Evolutionary conservation across 2,329 filamentous ascomycete species (phyloP).

Genomic region (Mycogone perniciosa): DNA sequence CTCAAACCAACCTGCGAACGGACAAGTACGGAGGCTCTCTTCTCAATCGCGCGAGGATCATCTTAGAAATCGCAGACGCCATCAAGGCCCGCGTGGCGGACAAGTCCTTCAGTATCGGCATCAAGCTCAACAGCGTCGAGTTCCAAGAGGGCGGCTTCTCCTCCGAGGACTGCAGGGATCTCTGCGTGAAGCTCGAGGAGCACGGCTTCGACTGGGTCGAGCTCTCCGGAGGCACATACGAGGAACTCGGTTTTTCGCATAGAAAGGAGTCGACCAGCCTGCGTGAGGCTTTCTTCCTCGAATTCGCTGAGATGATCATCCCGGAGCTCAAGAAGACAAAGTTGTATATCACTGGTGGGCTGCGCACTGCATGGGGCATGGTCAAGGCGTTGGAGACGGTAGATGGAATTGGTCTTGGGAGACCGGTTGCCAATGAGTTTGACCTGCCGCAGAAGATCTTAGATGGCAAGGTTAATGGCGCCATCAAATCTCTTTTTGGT

Average conservation of each 20-base stretch:
- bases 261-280: conserved; percentile 48
- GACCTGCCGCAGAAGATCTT: conserved; percentile 23
- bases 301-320: conserved; percentile 51
- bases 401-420: conserved; percentile 53
- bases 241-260: conserved; percentile 45
- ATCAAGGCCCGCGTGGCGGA: conserved; percentile 26
- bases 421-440: conserved; percentile 25
- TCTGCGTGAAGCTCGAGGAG: conserved; percentile 42
- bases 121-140: conserved; percentile 54
- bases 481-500: conserved; percentile 41
- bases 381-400: conserved; percentile 49
- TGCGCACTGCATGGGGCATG: conserved; percentile 51
- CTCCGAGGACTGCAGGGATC: conserved; percentile 43
- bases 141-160: conserved; percentile 49
- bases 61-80: conserved; percentile 37
- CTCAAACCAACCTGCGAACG: conserved; percentile 43
- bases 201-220: conserved; percentile 53
- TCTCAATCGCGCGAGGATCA: conserved; percentile 39
- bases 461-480: conserved; percentile 31
- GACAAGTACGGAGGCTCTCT: conserved; percentile 43
- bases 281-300: conserved; percentile 54
- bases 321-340: conserved; percentile 42
- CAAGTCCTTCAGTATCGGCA: conserved; percentile 38
- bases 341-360: conserved; percentile 53
- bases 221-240: conserved; percentile 54